Evolutionary conservation across 345 rosid genomes (phyloP).

Genomic region (Aegle marmelos): DNA sequence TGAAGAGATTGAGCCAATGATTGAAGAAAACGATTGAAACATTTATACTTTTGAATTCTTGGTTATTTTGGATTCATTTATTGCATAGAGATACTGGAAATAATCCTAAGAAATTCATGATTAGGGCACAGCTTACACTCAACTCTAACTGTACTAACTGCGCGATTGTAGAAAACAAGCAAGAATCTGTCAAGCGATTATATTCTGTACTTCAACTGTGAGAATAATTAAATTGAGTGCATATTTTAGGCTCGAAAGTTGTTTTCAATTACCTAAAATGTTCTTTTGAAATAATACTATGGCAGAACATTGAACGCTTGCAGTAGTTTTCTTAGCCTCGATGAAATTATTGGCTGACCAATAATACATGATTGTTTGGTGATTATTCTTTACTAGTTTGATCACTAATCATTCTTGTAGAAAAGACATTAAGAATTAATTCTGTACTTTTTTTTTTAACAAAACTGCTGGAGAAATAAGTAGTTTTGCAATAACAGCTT

Average conservation of each 20-base stretch:
- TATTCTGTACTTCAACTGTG: neutral
- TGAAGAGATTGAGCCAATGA: constrained; percentile 36
- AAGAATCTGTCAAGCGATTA: neutral
- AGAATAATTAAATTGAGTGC: neutral
- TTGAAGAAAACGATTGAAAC: constrained; percentile 4
- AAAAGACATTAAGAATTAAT: too few species aligned
- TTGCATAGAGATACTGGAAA: neutral
- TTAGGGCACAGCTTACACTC: neutral
- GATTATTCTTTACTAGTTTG: too few species aligned
- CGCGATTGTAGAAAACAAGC: neutral
- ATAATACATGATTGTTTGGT: neutral
- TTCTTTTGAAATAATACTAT: neutral
- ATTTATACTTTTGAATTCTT: too few species aligned
- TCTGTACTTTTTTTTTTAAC: too few species aligned
- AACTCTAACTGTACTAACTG: neutral
- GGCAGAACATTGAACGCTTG: too few species aligned
- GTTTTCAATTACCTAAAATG: neutral
- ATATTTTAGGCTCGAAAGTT: neutral
- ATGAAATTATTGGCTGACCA: neutral
- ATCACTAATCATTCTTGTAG: too few species aligned
- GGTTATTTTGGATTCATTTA: neutral
- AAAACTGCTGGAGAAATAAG: too few species aligned
- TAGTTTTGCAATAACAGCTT: too few species aligned
- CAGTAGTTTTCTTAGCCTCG: neutral
- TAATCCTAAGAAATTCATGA: neutral